These are phyloP conservation scores for Phaeoacremonium minimum DNA, from an alignment of 2,329 filamentous ascomycete genomes.

Conservation along the genomic window DNA sequence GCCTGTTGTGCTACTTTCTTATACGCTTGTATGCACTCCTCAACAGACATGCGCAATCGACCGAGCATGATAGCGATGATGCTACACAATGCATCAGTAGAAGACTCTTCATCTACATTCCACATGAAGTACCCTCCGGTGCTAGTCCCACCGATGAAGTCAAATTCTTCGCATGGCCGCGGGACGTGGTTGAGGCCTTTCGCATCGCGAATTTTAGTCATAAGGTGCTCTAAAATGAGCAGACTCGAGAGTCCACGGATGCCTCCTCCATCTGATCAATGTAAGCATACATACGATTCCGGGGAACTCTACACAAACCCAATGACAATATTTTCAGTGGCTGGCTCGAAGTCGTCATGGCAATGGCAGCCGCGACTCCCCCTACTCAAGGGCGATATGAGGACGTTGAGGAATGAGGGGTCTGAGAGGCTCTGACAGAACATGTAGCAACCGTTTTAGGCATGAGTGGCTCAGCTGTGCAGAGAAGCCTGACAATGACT, in stretches of 20 bases:
- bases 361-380: no score
- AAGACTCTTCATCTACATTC: no score
- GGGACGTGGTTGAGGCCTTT: constrained; percentile 12
- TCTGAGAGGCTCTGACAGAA: no score
- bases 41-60: constrained; percentile 16
- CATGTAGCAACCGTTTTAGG: no score
- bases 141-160: constrained; percentile 24
- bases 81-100: constrained; percentile 6
- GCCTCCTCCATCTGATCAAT: constrained; percentile 16
- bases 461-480: no score
- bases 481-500: no score
- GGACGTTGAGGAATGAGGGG: no score
- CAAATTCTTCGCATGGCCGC: constrained; percentile 19
- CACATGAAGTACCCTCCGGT: constrained; percentile 22
- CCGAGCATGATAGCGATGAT: constrained; percentile 23
- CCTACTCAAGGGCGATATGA: no score
- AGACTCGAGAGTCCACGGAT: constrained; percentile 19
- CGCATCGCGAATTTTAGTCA: constrained; percentile 12
- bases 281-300: neutral
- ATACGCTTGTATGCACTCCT: constrained; percentile 17
- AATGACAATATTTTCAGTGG: neutral
- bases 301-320: neutral
- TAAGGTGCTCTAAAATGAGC: constrained; percentile 18
- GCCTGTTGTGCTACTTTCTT: constrained; percentile 10
- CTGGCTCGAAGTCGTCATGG: neutral